phyloP scores from a whole-genome alignment of 2,329 filamentous ascomycete species.

The Plectosphaerella cucumerina region DNA sequence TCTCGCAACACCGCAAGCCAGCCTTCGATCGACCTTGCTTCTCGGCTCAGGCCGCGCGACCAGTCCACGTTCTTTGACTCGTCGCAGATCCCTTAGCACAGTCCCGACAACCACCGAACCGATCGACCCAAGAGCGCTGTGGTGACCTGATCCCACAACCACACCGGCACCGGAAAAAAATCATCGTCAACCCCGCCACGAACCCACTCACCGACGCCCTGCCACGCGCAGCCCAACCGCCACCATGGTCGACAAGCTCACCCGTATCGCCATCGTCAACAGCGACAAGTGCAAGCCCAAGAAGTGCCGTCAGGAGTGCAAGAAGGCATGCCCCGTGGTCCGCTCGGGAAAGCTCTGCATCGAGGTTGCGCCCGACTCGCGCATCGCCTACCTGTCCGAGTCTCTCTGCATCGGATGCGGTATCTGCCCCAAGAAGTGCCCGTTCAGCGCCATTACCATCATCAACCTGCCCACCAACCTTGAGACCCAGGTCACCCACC shows the following conservation, averaged over 20 bases:
- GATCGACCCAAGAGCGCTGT: background rate
- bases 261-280: conserved; percentile 98
- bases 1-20: conserved; percentile 7
- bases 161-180: conserved; percentile 6
- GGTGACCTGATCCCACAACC: background rate
- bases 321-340: conserved; percentile 96
- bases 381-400: conserved; percentile 98
- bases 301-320: conserved; percentile 99
- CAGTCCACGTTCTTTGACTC: conserved; percentile 12
- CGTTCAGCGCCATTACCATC: conserved; percentile 97
- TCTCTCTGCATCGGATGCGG: conserved; percentile 94
- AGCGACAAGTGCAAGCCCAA: conserved; percentile 72
- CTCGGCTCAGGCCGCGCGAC: conserved; percentile 3
- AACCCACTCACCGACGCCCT: conserved; percentile 3
- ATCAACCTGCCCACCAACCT: conserved; percentile 99
- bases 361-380: conserved; percentile 82
- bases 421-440: conserved; percentile 99
- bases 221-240: conserved; percentile 16
- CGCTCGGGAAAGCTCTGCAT: conserved; percentile 97
- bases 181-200: background rate
- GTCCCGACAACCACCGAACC: conserved; percentile 4
- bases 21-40: conserved; percentile 5
- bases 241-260: conserved; percentile 89
- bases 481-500: conserved; percentile 95
- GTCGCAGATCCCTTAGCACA: conserved; percentile 2